A percentile compares a stretch with the other conserved stretches of the same genome.
These are phyloP conservation scores for Pythium biforme DNA, from an alignment of 352 stramenopile species.

Conservation along the genomic window DNA sequence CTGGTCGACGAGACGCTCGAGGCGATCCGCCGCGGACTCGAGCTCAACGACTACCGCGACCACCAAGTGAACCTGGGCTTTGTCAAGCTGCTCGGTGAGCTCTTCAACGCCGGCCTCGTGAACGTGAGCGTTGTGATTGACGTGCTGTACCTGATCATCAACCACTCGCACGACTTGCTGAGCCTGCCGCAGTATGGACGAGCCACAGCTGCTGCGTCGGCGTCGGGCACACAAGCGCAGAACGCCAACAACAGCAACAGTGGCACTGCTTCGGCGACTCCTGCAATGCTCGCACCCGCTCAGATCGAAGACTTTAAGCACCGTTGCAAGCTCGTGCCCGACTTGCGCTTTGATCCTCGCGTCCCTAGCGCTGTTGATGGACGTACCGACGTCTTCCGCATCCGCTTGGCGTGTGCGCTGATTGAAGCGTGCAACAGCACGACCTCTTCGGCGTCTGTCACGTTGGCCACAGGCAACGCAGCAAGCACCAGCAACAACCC, in stretches of 20 bases:
- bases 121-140: constrained; percentile 92
- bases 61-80: constrained; percentile 93
- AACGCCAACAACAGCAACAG: background rate
- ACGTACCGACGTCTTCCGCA: constrained; percentile 90
- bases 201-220: background rate
- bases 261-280: background rate
- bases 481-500: background rate
- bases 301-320: constrained; percentile 65
- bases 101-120: constrained; percentile 92
- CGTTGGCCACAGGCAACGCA: background rate
- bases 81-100: constrained; percentile 92
- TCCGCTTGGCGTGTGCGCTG: constrained; percentile 93
- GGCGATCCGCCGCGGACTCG: constrained; percentile 88
- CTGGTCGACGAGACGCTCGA: constrained; percentile 95
- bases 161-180: constrained; percentile 94
- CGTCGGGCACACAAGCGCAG: background rate
- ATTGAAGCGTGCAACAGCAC: constrained; percentile 82
- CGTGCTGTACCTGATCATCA: constrained; percentile 93
- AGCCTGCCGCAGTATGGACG: constrained; percentile 52
- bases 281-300: constrained; percentile 20
- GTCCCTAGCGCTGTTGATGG: constrained; percentile 90
- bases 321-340: constrained; percentile 62
- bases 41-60: constrained; percentile 89
- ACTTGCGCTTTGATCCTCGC: constrained; percentile 83
- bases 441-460: constrained; percentile 7